These are phyloP conservation scores for Saccharum officinarum DNA, from an alignment of 176 grass and related monocot species.

Conservation along the genomic window DNA sequence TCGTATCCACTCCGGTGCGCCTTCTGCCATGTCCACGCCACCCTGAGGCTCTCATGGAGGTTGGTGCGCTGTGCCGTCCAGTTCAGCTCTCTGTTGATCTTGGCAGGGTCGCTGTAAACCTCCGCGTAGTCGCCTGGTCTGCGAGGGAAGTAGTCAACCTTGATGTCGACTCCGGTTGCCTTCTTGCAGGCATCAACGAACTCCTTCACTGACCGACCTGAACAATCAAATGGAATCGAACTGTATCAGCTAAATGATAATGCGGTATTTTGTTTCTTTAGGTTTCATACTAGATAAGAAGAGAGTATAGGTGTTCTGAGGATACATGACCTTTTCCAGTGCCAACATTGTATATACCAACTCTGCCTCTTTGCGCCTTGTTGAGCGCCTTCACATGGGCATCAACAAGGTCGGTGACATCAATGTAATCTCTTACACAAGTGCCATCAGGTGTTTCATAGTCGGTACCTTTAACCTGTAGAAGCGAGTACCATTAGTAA, in stretches of 20 bases:
- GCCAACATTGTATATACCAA: constrained; percentile 95
- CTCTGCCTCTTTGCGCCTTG: constrained; percentile 71
- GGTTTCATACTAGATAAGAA: neutral
- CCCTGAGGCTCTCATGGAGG: constrained; percentile 68
- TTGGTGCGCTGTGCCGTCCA: constrained; percentile 80
- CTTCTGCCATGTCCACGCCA: constrained; percentile 90
- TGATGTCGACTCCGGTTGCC: constrained; percentile 76
- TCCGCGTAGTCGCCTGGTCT: constrained; percentile 86
- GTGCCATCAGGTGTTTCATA: constrained; percentile 85
- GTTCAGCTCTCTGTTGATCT: constrained; percentile 77
- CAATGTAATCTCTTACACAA: constrained; percentile 89
- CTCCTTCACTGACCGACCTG: constrained; percentile 91
- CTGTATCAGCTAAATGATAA: neutral
- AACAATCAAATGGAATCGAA: neutral
- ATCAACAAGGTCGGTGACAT: constrained; percentile 89
- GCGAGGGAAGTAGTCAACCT: constrained; percentile 72
- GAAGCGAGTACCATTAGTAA: neutral
- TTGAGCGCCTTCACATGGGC: constrained; percentile 93
- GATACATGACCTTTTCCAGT: constrained; percentile 78
- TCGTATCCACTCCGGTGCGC: constrained; percentile 65
- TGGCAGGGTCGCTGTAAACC: constrained; percentile 77
- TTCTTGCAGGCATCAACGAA: constrained; percentile 93
- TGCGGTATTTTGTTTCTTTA: neutral
- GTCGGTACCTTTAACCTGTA: constrained; percentile 88
- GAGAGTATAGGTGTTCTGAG: neutral